These are phyloP conservation scores for Actinomucor elegans DNA, from an alignment of 371 early-diverging fungal species.

Conservation along the genomic window DNA sequence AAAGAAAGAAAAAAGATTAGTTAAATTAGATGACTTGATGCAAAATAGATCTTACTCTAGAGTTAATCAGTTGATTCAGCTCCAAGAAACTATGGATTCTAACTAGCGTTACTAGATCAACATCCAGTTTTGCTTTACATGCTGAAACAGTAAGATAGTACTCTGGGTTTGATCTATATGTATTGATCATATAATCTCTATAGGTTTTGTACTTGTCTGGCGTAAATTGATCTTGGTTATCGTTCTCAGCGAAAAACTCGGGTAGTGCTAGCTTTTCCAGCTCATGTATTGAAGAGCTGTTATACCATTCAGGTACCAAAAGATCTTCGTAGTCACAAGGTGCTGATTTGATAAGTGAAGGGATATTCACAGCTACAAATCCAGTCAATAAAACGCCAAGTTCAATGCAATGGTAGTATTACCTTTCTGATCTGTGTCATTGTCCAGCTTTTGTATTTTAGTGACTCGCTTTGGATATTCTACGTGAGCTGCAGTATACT, in stretches of 20 bases:
- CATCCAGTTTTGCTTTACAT: conserved; percentile 87
- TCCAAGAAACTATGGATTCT: conserved; percentile 96
- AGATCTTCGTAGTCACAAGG: conserved; percentile 25
- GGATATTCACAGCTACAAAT: conserved; percentile 8
- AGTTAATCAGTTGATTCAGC: conserved; percentile 97
- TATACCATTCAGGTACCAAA: conserved; percentile 73
- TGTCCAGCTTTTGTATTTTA: conserved; percentile 8
- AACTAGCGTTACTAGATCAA: conserved; percentile 92
- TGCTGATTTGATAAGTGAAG: conserved; percentile 9
- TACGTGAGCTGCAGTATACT: conserved; percentile 34
- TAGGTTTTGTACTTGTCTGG: conserved; percentile 87
- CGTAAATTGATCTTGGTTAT: conserved; percentile 73
- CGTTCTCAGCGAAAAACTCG: conserved; percentile 84
- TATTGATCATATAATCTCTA: conserved; percentile 93
- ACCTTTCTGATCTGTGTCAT: conserved; percentile 11
- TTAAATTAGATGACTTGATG: too few species aligned
- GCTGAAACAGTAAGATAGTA: conserved; percentile 95
- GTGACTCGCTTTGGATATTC: conserved; percentile 23
- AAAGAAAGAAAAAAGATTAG: not conserved
- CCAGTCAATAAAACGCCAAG: too few species aligned
- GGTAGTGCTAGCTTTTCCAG: conserved; percentile 88
- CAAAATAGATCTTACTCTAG: conserved; percentile 63
- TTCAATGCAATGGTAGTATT: not conserved
- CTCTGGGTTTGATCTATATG: conserved; percentile 86
- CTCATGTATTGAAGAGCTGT: conserved; percentile 70